These are phyloP conservation scores for Saposhnikovia divaricata DNA, from an alignment of 129 eudicot genomes.

Conservation along the genomic window DNA sequence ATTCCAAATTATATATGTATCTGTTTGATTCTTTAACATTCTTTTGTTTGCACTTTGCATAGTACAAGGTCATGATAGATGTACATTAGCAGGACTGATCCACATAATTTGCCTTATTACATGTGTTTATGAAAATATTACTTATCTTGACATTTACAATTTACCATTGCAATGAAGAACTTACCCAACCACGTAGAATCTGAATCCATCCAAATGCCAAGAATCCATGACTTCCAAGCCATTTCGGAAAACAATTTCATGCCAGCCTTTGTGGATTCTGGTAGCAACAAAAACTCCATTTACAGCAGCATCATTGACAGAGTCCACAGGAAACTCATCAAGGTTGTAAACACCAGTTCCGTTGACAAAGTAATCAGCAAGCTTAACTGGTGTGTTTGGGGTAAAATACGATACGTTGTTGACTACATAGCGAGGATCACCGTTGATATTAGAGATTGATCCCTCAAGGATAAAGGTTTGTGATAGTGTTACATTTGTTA, in stretches of 20 bases:
- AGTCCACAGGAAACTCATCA: constrained; percentile 39
- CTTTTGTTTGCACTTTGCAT: background rate
- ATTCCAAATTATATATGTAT: background rate
- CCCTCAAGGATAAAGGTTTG: constrained; percentile 66
- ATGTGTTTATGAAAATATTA: background rate
- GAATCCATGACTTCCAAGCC: constrained; percentile 48
- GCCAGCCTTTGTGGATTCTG: constrained; percentile 67
- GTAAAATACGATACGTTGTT: constrained; percentile 55
- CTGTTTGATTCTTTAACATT: background rate
- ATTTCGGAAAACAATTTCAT: constrained; percentile 56
- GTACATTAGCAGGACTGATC: background rate
- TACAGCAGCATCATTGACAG: constrained; percentile 30
- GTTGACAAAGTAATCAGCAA: constrained; percentile 52
- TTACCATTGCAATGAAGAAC: background rate
- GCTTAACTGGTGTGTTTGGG: constrained; percentile 56
- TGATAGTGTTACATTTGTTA: constrained; percentile 54
- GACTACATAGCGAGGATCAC: constrained; percentile 30
- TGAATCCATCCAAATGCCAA: constrained; percentile 80
- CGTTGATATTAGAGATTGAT: constrained; percentile 30
- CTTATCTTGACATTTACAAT: too few species aligned
- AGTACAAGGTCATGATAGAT: background rate
- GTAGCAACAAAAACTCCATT: constrained; percentile 46
- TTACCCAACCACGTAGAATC: constrained; percentile 78
- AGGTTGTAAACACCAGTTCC: constrained; percentile 67
- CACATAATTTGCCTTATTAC: background rate